Conservation (phyloP, 331 rosid species). For the Saraca asoca region DNA sequence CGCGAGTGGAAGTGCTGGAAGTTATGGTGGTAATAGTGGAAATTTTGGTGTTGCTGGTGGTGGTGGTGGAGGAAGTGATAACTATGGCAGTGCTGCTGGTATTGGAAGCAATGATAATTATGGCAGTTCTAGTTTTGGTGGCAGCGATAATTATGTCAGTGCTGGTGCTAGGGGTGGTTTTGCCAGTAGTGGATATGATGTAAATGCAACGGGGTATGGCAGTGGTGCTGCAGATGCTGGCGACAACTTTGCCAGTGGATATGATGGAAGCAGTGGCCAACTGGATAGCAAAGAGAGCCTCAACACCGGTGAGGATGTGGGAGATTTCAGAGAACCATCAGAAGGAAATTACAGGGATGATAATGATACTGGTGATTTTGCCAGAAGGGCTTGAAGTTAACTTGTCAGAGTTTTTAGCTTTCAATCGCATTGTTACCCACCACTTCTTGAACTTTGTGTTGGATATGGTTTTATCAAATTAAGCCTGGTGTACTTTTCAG, state of each 20-base stretch:
- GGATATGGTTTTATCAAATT: conserved; percentile 31
- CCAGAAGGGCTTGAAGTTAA: conserved; percentile 62
- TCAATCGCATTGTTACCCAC: conserved; percentile 12
- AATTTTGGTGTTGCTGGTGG: conserved; percentile 35
- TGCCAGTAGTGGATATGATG: conserved; percentile 30
- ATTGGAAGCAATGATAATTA: conserved; percentile 15
- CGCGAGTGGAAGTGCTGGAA: conserved; percentile 30
- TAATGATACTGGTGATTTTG: conserved; percentile 42
- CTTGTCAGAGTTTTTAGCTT: neutral
- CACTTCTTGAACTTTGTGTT: conserved; percentile 24
- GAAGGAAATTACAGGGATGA: conserved; percentile 53
- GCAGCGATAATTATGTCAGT: conserved; percentile 3
- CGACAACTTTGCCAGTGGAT: conserved; percentile 37
- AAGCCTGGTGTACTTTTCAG: conserved; percentile 21
- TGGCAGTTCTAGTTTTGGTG: neutral
- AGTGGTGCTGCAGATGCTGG: conserved; percentile 6
- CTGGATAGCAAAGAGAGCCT: conserved; percentile 36
- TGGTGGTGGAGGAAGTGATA: conserved; percentile 24
- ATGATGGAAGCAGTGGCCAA: conserved; percentile 39
- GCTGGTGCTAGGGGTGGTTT: conserved; percentile 8
- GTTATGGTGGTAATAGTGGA: conserved; percentile 33
- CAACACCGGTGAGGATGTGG: conserved; percentile 27
- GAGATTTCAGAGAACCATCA: conserved; percentile 32
- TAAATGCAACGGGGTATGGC: conserved; percentile 16
- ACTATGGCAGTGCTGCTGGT: conserved; percentile 9